phyloP scores from a whole-genome alignment of 2,329 filamentous ascomycete species.

The Fusarium nanum region DNA sequence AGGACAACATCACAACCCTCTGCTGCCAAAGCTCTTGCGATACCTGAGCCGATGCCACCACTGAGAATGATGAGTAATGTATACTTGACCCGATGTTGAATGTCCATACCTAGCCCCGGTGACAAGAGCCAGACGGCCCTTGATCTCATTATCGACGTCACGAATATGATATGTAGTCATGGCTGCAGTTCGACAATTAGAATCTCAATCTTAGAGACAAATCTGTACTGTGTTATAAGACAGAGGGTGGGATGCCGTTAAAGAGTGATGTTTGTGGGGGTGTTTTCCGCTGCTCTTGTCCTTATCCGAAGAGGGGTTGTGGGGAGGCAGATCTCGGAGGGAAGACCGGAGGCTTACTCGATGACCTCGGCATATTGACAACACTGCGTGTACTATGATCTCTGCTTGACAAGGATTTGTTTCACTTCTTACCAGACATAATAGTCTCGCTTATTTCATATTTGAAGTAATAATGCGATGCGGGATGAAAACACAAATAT shows the following conservation, averaged over 20 bases:
- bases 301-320: slow-evolving; percentile 32
- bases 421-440: no score
- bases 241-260: no score
- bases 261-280: no score
- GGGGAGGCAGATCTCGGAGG: slow-evolving; percentile 14
- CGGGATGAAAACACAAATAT: no score
- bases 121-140: slow-evolving; percentile 28
- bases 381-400: neutral
- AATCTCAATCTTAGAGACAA: no score
- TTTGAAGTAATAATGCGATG: no score
- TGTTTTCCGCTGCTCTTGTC: slow-evolving; percentile 1
- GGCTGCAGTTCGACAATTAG: rapidly evolving
- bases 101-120: slow-evolving; percentile 26
- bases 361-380: neutral
- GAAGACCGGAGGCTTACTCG: slow-evolving; percentile 7
- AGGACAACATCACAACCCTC: slow-evolving; percentile 35
- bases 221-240: neutral
- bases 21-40: slow-evolving; percentile 16
- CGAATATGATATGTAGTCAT: slow-evolving; percentile 28
- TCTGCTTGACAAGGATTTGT: no score
- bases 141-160: slow-evolving; percentile 23
- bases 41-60: slow-evolving; percentile 30
- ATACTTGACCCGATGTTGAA: rapidly evolving
- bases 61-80: neutral
- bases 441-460: no score